Base-by-base conservation (phyloP, 768 basidiomycete genomes). In the Mycena belliarum region DNA sequence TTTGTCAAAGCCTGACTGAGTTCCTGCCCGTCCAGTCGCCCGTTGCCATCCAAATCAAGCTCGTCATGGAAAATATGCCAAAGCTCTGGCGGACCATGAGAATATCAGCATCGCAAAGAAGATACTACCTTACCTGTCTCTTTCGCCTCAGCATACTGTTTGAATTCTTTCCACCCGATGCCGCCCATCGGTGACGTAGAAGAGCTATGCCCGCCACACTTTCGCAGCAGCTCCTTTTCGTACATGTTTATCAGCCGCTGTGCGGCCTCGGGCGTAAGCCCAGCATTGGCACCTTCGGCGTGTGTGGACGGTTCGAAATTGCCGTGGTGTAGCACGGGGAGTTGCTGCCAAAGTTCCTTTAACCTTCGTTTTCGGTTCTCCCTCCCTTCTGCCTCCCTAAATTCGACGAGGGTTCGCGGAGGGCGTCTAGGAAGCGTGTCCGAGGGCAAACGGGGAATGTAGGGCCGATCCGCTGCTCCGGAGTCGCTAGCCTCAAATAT, bases 41-140 rank as follows among this genome's bases (percentile, higher is more conserved):
- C 94, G 72, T 97, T 92, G 25, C 89, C 83, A 67, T 97, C 93
- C 59, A 93, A 76, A 75, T 96, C 95, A 47, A 97, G 81, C 65
- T 95, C 90, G 67, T 93, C 81, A 63, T 92, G 91, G 72, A 97
- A 97, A 53, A 95, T 86, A 49, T 83, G 78, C 95, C 95, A 97
- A 21, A 97, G 78, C 72, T 96, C 94, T 93, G 43, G 52, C 56
- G 51, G 43, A 15, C 46, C 63, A 57, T 71, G 37, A 48, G 60
- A 58, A 63, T 26, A 57, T 49, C 32, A 58, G 21, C 48, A 60
- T n/a, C n/a, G 42, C 60, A 49, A 58, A 59, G 15, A 54, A 56
- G 46, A 25, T 23, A 43, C 1, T 14, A 26, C 80, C 83, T 67
- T 68, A 88, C 92, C 93, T 52, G 77, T 81, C 82, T 94, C 93